Percentiles rank a stretch among this genome's conserved stretches.
phyloP scores from a whole-genome alignment of 164 flowering plant species.

The Sextonia rubra region DNA sequence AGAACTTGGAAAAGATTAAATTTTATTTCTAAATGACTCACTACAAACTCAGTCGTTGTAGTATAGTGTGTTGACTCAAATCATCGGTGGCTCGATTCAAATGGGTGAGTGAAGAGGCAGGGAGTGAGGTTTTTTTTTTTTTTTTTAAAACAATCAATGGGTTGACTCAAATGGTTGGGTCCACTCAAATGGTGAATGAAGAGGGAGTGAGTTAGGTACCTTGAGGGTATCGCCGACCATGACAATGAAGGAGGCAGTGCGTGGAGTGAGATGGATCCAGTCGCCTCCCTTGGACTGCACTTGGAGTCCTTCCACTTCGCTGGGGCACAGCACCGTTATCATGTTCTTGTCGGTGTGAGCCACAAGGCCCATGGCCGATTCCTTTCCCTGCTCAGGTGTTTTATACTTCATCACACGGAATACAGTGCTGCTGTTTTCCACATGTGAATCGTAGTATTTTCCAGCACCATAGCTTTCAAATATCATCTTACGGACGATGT shows the following conservation, averaged over 20 bases:
- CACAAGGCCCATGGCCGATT: conserved; percentile 21
- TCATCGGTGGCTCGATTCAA: no score
- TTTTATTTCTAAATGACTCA: no score
- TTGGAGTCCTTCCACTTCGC: conserved; percentile 36
- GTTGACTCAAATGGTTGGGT: no score
- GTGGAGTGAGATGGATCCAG: conserved; percentile 24
- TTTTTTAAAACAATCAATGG: no score
- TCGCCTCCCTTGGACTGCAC: conserved; percentile 28
- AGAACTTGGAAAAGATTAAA: no score
- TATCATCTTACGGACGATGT: conserved; percentile 18
- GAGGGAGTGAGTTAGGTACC: conserved; percentile 23
- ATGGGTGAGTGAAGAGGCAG: no score
- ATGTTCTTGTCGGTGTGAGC: conserved; percentile 32
- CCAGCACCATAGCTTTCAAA: conserved; percentile 18
- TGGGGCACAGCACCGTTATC: conserved; percentile 12
- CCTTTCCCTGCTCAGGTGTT: conserved; percentile 10
- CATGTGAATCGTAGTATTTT: conserved; percentile 9
- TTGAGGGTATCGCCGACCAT: conserved; percentile 41
- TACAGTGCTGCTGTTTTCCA: conserved; percentile 5
- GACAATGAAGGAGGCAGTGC: conserved; percentile 23
- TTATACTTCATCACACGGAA: conserved; percentile 45
- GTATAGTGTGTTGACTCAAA: no score
- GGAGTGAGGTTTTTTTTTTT: no score
- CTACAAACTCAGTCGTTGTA: conserved; percentile 18
- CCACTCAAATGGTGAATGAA: no score